Evolutionary conservation across 768 basidiomycete species (phyloP), one percentile per base, ranked within the genome.

Genomic region (Pleurotus citrinopileatus): DNA sequence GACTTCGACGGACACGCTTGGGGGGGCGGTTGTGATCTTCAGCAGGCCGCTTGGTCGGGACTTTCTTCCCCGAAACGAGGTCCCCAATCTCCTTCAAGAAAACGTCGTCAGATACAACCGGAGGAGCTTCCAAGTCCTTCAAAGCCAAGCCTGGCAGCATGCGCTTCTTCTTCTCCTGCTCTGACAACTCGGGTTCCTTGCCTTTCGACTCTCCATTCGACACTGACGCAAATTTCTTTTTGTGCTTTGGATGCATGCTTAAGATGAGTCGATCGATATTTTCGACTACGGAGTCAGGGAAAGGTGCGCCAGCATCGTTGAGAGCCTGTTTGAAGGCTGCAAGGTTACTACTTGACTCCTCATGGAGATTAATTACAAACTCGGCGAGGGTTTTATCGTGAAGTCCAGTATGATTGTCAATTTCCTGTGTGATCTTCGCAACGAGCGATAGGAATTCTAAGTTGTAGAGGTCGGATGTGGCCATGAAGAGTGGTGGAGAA

Each of bases 341-440:
- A 47, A 94, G 76, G 58, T 83, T 86, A 60, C 71, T 72, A 65
- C 87, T 88, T 65, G 88, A 87, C 61, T 89, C 71, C 59, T 89
- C 88, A 70, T 98, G 96, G 54, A 98, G 81, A 58, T 81, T 74
- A 59, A 99, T 94, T 58, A 98, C 83, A 68, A 95, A 99, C 73
- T 98, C 96, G 10, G 97, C 94, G 43, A 96, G 78, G 2, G 89
- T 88, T 67, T 95, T 96, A 78, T 99, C 95, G 66, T 86, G 89
- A 32, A 91, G 69, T 13, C 83, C 87, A 48, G 81, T 78, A 66
- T 98, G 85, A 63, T 97, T 98, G 70, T 88, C 84, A 42, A 98
- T 83, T 67, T 98, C 95, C 68, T 95, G 92, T 0, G 89, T 89
- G 63, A 99, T 91, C 67, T 91, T 90, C 55, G 89, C 86, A 54